Percentiles rank a stretch among this genome's conserved stretches.
Conservation (phyloP, 257 asterid genomes). For the Jacaranda copaia region DNA sequence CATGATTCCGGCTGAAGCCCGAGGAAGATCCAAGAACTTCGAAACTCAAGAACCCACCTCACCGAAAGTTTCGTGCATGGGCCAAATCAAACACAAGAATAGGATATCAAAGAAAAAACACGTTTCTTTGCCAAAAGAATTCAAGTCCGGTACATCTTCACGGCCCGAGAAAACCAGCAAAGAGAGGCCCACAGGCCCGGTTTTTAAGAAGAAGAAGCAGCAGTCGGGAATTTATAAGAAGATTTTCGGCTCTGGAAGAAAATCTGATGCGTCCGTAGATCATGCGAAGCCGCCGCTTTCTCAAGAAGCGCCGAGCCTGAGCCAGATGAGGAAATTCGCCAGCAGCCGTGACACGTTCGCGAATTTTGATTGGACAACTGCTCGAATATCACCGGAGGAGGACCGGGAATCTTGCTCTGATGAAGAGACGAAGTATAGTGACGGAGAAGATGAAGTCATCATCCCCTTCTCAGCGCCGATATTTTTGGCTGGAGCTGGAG, state of each 20-base stretch:
- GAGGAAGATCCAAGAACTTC: conserved; percentile 41
- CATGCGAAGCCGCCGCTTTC: conserved; percentile 20
- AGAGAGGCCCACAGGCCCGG: conserved; percentile 25
- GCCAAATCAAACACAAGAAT: conserved; percentile 52
- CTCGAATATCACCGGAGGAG: conserved; percentile 61
- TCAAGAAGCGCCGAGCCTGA: conserved; percentile 46
- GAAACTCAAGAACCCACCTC: conserved; percentile 60
- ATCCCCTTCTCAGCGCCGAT: conserved; percentile 80
- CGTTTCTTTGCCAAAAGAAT: conserved; percentile 34
- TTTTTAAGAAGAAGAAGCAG: conserved; percentile 28
- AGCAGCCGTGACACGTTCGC: conserved; percentile 77
- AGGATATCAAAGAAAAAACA: conserved; percentile 27
- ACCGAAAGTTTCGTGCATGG: conserved; percentile 70
- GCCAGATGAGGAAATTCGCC: conserved; percentile 70
- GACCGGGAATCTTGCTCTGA: conserved; percentile 52
- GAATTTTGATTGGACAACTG: conserved; percentile 70
- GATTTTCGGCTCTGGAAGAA: conserved; percentile 34
- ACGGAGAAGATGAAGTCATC: conserved; percentile 46
- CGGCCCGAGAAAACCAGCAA: not conserved
- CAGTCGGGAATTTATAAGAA: conserved; percentile 31
- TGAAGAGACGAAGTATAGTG: conserved; percentile 42
- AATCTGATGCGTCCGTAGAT: conserved; percentile 26
- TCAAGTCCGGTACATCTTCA: conserved; percentile 19
- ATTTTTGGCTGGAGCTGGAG: conserved; percentile 19
- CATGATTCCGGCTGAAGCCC: conserved; percentile 58